These are phyloP conservation scores for Fusarium paranaense DNA, from an alignment of 2,329 filamentous ascomycete genomes.

Conservation along the genomic window DNA sequence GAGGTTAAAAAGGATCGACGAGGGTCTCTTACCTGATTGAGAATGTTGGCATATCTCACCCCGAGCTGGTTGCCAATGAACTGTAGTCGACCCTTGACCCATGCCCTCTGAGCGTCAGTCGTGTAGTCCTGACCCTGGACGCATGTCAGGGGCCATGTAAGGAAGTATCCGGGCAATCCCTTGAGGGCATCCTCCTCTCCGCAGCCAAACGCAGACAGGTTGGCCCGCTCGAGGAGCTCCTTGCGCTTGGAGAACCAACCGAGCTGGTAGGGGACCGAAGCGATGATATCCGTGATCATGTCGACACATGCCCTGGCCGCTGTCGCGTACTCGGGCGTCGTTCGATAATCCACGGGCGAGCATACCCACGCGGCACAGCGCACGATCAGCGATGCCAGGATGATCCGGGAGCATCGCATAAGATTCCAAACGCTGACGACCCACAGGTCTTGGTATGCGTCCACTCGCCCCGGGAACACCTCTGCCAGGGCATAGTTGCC, in stretches of 20 bases:
- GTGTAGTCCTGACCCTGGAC: constrained; percentile 68
- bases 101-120: constrained; percentile 68
- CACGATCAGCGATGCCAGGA: constrained; percentile 66
- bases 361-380: constrained; percentile 72
- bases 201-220: constrained; percentile 60
- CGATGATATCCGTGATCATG: constrained; percentile 69
- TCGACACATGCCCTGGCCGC: constrained; percentile 63
- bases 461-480: constrained; percentile 70
- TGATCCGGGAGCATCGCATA: constrained; percentile 64
- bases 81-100: constrained; percentile 64
- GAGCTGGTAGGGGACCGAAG: constrained; percentile 71
- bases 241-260: constrained; percentile 66
- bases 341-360: constrained; percentile 70
- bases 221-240: constrained; percentile 54
- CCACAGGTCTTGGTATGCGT: constrained; percentile 70
- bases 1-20: not conserved
- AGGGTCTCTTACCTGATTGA: constrained; percentile 60
- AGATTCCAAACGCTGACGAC: constrained; percentile 70
- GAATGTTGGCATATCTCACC: constrained; percentile 67
- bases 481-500: constrained; percentile 65
- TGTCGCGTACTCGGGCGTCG: constrained; percentile 70
- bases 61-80: constrained; percentile 68
- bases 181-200: constrained; percentile 63
- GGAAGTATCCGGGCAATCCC: constrained; percentile 68
- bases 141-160: constrained; percentile 69